Conservation (phyloP, 495 filamentous ascomycete species). For the Elasticomyces elasticus region DNA sequence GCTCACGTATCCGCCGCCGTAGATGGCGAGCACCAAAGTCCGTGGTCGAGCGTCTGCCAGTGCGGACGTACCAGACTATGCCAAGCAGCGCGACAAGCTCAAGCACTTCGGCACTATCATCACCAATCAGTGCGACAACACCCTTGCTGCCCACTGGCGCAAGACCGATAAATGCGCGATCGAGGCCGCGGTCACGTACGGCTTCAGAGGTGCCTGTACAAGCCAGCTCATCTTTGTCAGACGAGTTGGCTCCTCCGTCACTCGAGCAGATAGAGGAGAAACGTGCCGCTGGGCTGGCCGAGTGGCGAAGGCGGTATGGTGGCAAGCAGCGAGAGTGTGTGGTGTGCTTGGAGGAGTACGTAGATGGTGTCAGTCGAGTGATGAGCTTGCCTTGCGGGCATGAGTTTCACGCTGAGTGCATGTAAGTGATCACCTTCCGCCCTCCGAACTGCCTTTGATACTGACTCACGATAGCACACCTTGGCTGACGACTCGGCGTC, state of each 20-base stretch:
- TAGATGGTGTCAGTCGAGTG: constrained; percentile 85
- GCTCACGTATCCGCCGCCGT: constrained; percentile 78
- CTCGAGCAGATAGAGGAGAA: constrained; percentile 41
- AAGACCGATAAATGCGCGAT: constrained; percentile 26
- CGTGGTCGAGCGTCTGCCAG: constrained; percentile 87
- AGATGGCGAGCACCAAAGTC: constrained; percentile 95
- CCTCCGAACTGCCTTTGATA: neutral
- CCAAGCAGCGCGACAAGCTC: constrained; percentile 48
- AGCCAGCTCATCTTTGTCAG: constrained; percentile 9
- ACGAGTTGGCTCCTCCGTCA: constrained; percentile 24
- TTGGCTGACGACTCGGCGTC: constrained; percentile 89
- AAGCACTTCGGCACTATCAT: constrained; percentile 47
- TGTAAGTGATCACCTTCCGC: constrained; percentile 57
- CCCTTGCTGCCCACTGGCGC: constrained; percentile 51
- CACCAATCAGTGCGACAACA: constrained; percentile 59
- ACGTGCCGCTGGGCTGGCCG: constrained; percentile 35
- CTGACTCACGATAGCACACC: constrained; percentile 59
- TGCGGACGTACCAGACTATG: constrained; percentile 86
- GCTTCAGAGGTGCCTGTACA: constrained; percentile 39
- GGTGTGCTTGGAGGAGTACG: constrained; percentile 94
- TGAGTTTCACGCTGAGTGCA: constrained; percentile 97
- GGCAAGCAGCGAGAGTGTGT: constrained; percentile 87
- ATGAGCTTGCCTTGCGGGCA: constrained; percentile 99
- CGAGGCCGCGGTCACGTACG: constrained; percentile 57
- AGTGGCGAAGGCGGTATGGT: constrained; percentile 73